Evolutionary conservation across 257 asterid genomes (phyloP), one percentile per base, ranked within the genome.

Genomic region (Salvia rosmarinus): DNA sequence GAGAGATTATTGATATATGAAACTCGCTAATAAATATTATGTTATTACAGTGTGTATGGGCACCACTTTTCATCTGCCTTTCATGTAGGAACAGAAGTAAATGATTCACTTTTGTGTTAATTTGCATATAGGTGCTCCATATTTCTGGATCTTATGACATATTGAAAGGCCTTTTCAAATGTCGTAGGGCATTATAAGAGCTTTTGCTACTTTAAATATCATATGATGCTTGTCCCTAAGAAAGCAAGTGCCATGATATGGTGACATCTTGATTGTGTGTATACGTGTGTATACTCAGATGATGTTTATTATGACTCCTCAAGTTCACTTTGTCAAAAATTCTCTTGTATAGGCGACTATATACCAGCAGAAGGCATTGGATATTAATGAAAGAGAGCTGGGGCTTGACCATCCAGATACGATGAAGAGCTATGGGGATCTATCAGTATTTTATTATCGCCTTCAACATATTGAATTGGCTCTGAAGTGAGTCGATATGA

Each of bases 331-430:
- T 70, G 14, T 69, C 60, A 71, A 76, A 67, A 19, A 46, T 64
- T 52, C 68, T 79, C 58, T 72, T 75, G 71, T 78, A 68, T 64
- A 95, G 99, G 99, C 99, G 12, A 91, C 98, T 50, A 84, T 88
- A 76, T 95, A 95, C 79, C 98, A 95, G 83, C 99, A 95, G 67
- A 95, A 95, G 86, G 98, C 99, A 50, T 85, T 95, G 80, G 97
- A 91, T 79, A 91, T 95, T 78, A 95, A 95, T 65, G 99, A 95
- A 86, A 88, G 98, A 82, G 99, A 91, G 85, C 89, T 95, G 67
- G 98, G 99, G 67, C 99, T 95, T 77, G 99, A 95, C 81, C 98
- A 95, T 83, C 99, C 99, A 16, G 99, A 95, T 77, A 95, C 99
- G 9, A 95, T 95, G 99, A 95, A 95, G 86, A 92, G 99, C 80